phyloP scores from a whole-genome alignment of 2,329 filamentous ascomycete species.

The Trichoderma harzianum region DNA sequence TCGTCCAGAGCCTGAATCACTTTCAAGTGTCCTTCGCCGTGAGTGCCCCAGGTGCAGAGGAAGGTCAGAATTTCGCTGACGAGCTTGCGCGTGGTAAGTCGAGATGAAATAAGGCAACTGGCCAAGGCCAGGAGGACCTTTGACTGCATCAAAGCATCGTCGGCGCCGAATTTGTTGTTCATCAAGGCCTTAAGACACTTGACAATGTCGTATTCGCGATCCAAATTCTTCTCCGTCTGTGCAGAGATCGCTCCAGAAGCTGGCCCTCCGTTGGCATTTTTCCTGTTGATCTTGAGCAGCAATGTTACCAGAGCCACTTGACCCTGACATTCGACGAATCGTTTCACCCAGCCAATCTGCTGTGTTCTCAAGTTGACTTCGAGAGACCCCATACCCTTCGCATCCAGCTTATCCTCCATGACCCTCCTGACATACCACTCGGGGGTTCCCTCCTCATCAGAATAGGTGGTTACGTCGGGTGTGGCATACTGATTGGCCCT shows the following conservation, averaged over 20 bases:
- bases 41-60: constrained; percentile 85
- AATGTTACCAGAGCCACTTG: constrained; percentile 95
- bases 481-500: constrained; percentile 68
- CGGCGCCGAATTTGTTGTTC: constrained; percentile 99
- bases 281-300: constrained; percentile 87
- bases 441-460: constrained; percentile 91
- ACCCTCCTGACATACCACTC: constrained; percentile 98
- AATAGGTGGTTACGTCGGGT: constrained; percentile 68
- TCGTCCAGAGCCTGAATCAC: constrained; percentile 91
- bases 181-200: constrained; percentile 96
- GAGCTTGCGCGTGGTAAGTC: constrained; percentile 87
- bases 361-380: constrained; percentile 94
- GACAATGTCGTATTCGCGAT: constrained; percentile 93
- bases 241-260: constrained; percentile 49
- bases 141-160: constrained; percentile 87
- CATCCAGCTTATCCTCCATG: constrained; percentile 90
- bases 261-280: constrained; percentile 72
- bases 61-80: constrained; percentile 97
- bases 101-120: constrained; percentile 80
- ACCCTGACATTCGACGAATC: constrained; percentile 95
- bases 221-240: constrained; percentile 71
- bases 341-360: constrained; percentile 95
- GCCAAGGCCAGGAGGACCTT: constrained; percentile 86
- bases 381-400: constrained; percentile 87
- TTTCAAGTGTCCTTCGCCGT: constrained; percentile 82